Evolutionary conservation across 2,329 filamentous ascomycete species (phyloP).

Genomic region (Aureobasidium uvarum): DNA sequence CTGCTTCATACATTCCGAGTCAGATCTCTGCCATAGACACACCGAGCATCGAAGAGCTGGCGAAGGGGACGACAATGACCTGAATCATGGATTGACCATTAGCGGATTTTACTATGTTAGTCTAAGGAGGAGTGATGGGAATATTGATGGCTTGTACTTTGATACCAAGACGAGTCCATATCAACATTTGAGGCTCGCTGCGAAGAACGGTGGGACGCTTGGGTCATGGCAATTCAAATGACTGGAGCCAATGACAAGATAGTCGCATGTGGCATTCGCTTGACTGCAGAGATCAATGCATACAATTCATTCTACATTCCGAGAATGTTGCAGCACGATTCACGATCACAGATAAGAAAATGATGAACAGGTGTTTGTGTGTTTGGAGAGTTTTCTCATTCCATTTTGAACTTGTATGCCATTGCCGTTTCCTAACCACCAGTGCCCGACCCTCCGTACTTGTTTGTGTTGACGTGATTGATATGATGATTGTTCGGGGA

Average conservation of each 20-base stretch:
- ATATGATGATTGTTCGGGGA: slow-evolving; percentile 6
- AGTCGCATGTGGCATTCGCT: not conserved
- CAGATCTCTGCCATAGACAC: slow-evolving; percentile 31
- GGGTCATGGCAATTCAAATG: slow-evolving; percentile 43
- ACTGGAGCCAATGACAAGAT: not conserved
- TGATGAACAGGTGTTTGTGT: not conserved
- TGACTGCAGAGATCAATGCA: not conserved
- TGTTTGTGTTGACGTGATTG: slow-evolving; percentile 1
- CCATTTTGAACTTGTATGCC: slow-evolving; percentile 22
- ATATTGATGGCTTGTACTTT: slow-evolving; percentile 54
- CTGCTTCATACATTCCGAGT: slow-evolving; percentile 45
- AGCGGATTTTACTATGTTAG: slow-evolving; percentile 56
- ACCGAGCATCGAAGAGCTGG: slow-evolving; percentile 23
- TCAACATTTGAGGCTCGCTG: slow-evolving; percentile 51
- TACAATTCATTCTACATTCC: no score
- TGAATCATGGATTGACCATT: slow-evolving; percentile 51
- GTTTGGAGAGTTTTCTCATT: slow-evolving; percentile 17
- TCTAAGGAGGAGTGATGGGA: slow-evolving; percentile 48
- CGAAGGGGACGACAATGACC: slow-evolving; percentile 35
- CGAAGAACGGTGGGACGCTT: slow-evolving; percentile 39
- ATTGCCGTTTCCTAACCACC: slow-evolving; percentile 9
- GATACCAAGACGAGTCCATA: slow-evolving; percentile 56
- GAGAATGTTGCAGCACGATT: not conserved
- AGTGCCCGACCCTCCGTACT: slow-evolving; percentile 15
- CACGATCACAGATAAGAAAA: not conserved